Evolutionary conservation across 805 yeast genomes (phyloP), one percentile per base, ranked within the genome.

Genomic region (Kazachstania viticola): DNA sequence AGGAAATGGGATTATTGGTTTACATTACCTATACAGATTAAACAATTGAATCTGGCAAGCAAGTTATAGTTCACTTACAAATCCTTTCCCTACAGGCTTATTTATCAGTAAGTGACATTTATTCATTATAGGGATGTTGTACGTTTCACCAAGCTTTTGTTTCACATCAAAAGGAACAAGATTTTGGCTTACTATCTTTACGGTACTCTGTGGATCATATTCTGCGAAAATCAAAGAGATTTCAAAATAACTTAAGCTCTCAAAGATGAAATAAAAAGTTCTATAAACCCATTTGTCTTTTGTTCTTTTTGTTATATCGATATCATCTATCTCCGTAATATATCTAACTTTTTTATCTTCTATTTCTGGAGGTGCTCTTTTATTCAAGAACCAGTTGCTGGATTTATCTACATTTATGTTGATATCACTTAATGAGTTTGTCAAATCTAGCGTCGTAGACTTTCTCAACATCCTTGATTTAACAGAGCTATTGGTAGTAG

Each of bases 1-100:
- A 69, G 68, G 47, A 68, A 51, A 29, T 83, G 91, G 87, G 69
- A 78, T 42, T 73, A 74, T 37, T 78, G 84, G 79, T 54, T 83
- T 14, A 67, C 69, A 28, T 53, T 91, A 29, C 88, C 96, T 1
- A 67, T 87, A 2, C 64, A 66, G 33, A 73, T 80, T 41, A 69
- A 70, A 32, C 91, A 84, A 46, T 52, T 88, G n/a, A 77, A 82
- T 3, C 49, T 73, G 23, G 68, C 71, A 25, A 56, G 91, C 4
- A 67, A 64, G 39, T 51, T 87, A n/a, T n/a, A 39, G 12, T 11
- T 39, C 31, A 30, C 30, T 13, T 9, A 39, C 38, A 28, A 39
- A 36, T 14, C 14, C 25, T 3, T 38, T 45, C 2, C 35, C 34
- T 1, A 47, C 21, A 0, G 49, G 30, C 32, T 50, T 39, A 12